Conservation (phyloP, 768 basidiomycete species). For the Mycena pura region DNA sequence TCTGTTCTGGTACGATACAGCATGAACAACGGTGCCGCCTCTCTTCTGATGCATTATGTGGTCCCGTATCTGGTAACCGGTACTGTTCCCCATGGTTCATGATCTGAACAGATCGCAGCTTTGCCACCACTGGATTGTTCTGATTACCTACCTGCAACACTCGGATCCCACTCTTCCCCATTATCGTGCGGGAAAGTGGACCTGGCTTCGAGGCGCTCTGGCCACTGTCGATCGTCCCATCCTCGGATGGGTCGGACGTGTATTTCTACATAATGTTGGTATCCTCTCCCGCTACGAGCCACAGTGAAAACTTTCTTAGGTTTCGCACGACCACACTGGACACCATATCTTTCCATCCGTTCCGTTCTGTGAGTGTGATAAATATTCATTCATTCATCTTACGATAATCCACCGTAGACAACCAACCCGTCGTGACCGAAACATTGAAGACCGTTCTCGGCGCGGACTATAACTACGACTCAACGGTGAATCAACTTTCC, state of each 20-base stretch:
- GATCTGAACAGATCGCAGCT: no score
- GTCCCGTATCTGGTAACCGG: slow-evolving; percentile 31
- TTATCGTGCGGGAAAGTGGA: slow-evolving; percentile 62
- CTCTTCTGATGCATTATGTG: background rate
- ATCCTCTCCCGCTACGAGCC: no score
- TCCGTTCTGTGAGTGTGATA: slow-evolving; percentile 58
- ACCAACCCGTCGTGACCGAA: slow-evolving; percentile 53
- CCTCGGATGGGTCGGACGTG: no score
- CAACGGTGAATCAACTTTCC: no score
- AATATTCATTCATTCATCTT: slow-evolving; percentile 2
- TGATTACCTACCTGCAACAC: slow-evolving; percentile 67
- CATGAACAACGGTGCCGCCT: background rate
- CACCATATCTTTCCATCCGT: slow-evolving; percentile 66
- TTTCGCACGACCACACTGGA: no score
- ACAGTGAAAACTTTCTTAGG: no score
- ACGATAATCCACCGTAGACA: slow-evolving; percentile 54
- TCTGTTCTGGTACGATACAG: background rate
- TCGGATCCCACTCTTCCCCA: slow-evolving; percentile 65
- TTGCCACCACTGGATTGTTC: no score
- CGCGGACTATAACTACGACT: slow-evolving; percentile 65
- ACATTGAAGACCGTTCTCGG: slow-evolving; percentile 54
- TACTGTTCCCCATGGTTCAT: no score
- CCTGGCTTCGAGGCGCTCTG: slow-evolving; percentile 62
- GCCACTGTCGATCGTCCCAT: slow-evolving; percentile 67
- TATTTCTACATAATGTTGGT: no score